Base-by-base conservation (phyloP, 192 early-diverging fungal species). In the Linnemannia elongata region DNA sequence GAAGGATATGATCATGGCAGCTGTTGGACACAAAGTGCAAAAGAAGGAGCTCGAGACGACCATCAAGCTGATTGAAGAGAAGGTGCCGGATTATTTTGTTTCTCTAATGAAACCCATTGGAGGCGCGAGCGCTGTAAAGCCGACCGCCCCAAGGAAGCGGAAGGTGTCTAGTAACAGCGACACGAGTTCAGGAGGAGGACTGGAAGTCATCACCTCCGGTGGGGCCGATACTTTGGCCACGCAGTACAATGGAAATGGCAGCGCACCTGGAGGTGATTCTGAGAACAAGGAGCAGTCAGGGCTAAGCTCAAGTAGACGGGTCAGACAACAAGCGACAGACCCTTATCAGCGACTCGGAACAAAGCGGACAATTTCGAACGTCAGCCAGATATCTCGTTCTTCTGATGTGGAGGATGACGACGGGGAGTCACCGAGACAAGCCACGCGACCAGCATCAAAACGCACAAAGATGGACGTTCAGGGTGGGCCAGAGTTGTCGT, bases 31-130 rank as follows among this genome's bases (percentile, higher is more conserved):
- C 57, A 87, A 57, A 17, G 73, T 87, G 18, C 77, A 72, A 54
- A 81, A 75, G 72, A 69, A 36, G 10, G 85, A 87, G n/a, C 72
- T 87, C 41, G 85, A 87, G 8, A 78, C 71, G 6, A 87, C 85
- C 6, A 87, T 87, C 30, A 57, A 76, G 42, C 39, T 87, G 52
- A 75, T 87, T n/a, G 85, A 87, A 49, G 70, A 87, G 1, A 66
- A 72, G 17, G 47, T 27, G 0, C 54, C 55, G 6, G 75, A 70
- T 13, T 81, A 78, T 33, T 77, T 87, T 10, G 12, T 70, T n/a
- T 78, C 79, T 12, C 39, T 87, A 42, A 73, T 63, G 75, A 77
- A 77, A 13, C 35, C 72, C 72, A 85, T 76, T 41, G 77, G 63
- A 22, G 4, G 60, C 30, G 68, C 66, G 9, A 39, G 24, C 54